Evolutionary conservation across 139 green algal genomes (phyloP), one percentile per base, ranked within the genome.

Genomic region (Medakamo hakoo): DNA sequence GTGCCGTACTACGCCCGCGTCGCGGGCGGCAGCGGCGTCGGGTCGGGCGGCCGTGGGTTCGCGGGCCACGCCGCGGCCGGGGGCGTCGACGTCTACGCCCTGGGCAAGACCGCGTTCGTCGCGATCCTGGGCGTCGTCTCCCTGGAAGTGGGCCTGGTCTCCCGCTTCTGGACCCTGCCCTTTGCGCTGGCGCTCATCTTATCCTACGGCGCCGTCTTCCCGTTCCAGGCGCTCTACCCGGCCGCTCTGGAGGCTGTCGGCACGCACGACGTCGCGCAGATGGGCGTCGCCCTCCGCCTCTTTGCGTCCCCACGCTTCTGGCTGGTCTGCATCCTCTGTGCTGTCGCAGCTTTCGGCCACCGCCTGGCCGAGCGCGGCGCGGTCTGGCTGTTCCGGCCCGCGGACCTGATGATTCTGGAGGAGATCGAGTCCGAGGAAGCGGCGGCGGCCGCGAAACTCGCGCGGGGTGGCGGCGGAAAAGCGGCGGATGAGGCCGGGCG

Each of bases 141-240:
- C 2, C 62, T 85, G 28, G 83, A 90, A 65, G 76, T 87, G 58
- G 68, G 32, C 2, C 69, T 87, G 55, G 68, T 84, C 30, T 62
- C 75, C 19, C 68, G 79, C n/a, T 86, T 82, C 62, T 88, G 83
- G 82, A 88, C 82, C 29, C 74, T 59, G 73, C 59, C 77, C 5
- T 87, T 85, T 49, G 57, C 57, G 30, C 30, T 76, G n/a, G 66
- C 85, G 27, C 59, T 68, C 23, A 4, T 76, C 18, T 67, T 87
- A 2, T 81, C 71, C n/a, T 88, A 87, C 62, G 26, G 76, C 21
- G 56, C 86, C 21, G 79, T 84, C 18, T 88, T 80, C 73, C 77
- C 77, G 31, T 86, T 78, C 55, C 57, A 83, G 31, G n/a, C 81
- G 55, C 30, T 85, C 55, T 88, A 79, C 63, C 77, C 80, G 2